Percentiles rank a stretch among this genome's conserved stretches.
These are phyloP conservation scores for Xylariaceae sp. DNA, from an alignment of 2,329 filamentous ascomycete species.

Conservation along the genomic window DNA sequence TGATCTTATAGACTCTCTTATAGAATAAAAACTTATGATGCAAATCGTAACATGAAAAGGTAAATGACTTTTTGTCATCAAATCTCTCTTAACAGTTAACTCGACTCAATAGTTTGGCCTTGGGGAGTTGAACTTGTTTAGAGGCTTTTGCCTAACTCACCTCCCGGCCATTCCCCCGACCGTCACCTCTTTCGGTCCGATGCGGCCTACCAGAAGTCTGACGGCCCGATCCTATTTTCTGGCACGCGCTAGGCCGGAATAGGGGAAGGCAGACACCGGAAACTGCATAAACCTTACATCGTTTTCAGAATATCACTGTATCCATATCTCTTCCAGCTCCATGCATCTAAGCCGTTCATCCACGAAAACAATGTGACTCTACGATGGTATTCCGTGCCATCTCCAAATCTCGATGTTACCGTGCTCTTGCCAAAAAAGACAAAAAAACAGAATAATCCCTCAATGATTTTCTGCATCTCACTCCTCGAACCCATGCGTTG, in stretches of 20 bases:
- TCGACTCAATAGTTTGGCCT: no score
- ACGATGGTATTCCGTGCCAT: no score
- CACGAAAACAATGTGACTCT: neutral
- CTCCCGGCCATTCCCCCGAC: no score
- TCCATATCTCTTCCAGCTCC: neutral
- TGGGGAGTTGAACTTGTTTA: neutral
- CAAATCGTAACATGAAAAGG: no score
- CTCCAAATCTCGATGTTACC: no score
- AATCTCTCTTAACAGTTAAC: no score
- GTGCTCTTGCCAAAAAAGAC: no score
- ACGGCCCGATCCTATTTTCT: neutral
- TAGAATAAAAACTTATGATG: no score
- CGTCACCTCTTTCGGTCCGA: neutral
- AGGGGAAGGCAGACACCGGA: neutral
- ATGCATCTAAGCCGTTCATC: neutral
- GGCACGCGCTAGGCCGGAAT: neutral
- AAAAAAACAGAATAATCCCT: neutral
- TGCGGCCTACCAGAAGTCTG: neutral
- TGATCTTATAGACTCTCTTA: no score
- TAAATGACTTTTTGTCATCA: no score
- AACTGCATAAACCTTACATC: no score
- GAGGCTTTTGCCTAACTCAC: neutral
- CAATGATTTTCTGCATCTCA: neutral
- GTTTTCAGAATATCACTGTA: neutral
- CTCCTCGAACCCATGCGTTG: neutral